Base-by-base conservation (phyloP, 306 rosid species). In the Hylodesmum podocarpum region DNA sequence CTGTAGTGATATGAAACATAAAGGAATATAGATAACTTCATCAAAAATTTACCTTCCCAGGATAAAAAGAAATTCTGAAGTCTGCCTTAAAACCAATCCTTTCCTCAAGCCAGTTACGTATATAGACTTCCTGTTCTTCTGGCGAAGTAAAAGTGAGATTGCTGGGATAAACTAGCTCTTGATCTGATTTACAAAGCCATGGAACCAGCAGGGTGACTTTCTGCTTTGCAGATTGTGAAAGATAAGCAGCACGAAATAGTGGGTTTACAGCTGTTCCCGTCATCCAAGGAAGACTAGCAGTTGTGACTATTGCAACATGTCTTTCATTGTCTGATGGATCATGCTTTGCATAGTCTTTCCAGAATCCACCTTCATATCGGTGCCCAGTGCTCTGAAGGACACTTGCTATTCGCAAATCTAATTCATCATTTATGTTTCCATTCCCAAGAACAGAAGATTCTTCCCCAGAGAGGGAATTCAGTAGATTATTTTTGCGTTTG, bases 251-350 rank as follows among this genome's bases (percentile, higher is more conserved):
- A 74, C 99, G 91, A 81, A 92, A 96, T 76, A 92, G 86, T 29
- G 98, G 99, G 72, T 96, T 96, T 68, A 96, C 99, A 31, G 99
- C 94, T 44, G 99, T 92, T 77, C 99, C 99, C 0, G 98, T 96
- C 99, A 96, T 89, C 99, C 99, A 96, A 73, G 98, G 98, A 88
- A 96, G 97, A 84, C 98, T 96, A 47, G 99, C 99, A 25, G 99
- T 96, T 67, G 99, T 96, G 68, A 95, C 97, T 37, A 95, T 95
- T 39, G 99, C 99, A 83, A 92, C 88, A 77, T 91, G 93, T 70
- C 98, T 82, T 83, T 91, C 93, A 65, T 78, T 83, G 34, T 81
- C 85, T 15, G 84, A 80, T 1, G 83, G 77, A 5, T 86, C 89
- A 54, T 83, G 88, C 85, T 92, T 95, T 74, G 84, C 77, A 51